These are phyloP conservation scores for Ophiostoma tasmaniense DNA, from an alignment of 2,329 filamentous ascomycete species.

Conservation along the genomic window DNA sequence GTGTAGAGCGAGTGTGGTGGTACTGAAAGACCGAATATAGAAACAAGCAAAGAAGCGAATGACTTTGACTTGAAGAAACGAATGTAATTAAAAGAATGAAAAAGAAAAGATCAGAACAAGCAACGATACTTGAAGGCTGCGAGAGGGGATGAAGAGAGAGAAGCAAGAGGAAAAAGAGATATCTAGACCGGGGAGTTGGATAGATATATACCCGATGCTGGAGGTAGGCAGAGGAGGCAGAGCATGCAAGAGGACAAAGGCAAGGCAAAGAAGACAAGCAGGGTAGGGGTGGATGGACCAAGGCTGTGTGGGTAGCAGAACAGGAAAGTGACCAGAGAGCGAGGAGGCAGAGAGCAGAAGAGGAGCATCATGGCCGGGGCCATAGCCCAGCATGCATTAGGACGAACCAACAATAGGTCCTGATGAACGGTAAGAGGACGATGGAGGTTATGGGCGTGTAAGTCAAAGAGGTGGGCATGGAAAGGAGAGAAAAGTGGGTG, in stretches of 20 bases:
- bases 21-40: constrained; percentile 22
- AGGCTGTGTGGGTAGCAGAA: not conserved
- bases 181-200: constrained; percentile 2
- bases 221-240: not conserved
- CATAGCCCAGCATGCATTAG: not conserved
- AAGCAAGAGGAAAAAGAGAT: constrained; percentile 6
- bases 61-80: constrained; percentile 40
- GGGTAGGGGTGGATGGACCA: not conserved
- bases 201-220: constrained; percentile 16
- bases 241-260: not conserved
- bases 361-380: constrained; percentile 12
- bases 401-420: not conserved
- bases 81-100: constrained; percentile 18
- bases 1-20: constrained; percentile 17
- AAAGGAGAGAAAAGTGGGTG: constrained; percentile 12
- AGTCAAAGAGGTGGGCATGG: constrained; percentile 8
- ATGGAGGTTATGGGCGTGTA: constrained; percentile 9
- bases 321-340: not conserved
- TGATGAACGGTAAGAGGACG: not conserved
- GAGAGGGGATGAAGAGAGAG: constrained; percentile 16
- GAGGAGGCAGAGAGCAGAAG: not conserved
- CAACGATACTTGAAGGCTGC: constrained; percentile 14
- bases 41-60: constrained; percentile 46
- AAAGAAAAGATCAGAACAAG: constrained; percentile 11
- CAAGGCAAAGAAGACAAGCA: not conserved